Evolutionary conservation across 2,329 filamentous ascomycete genomes (phyloP), one percentile per base, ranked within the genome.

Genomic region (Diplocarpon mali): DNA sequence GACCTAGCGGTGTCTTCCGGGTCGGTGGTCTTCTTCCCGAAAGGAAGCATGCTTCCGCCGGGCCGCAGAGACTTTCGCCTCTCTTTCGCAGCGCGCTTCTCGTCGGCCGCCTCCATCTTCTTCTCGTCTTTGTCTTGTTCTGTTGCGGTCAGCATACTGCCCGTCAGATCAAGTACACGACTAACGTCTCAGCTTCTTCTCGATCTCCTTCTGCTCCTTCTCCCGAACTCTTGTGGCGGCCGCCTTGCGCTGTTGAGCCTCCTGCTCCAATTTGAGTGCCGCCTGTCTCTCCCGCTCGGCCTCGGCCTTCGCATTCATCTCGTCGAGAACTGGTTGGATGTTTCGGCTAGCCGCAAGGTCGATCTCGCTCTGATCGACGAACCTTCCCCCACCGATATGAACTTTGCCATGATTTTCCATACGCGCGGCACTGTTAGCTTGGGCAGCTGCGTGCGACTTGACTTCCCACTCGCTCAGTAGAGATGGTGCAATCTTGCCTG

Each of bases 251-350:
- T 80, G 73, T 55, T 75, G 73, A 51, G 78, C 70, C 46, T 86
- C 78, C 49, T 78, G 69, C 48, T 87, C 82, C 14, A 78, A 61
- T 35, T 74, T 72, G 10, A 75, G 64, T 52, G 80, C 75, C 38
- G 79, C 70, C 48, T 83, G 73, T 47, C 80, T 73, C 39, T 82
- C 84, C 32, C 76, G 71, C 60, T 87, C 80, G 49, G 72, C 71
- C 58, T 88, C 83, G 0, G 85, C 85, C 59, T 80, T 85, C 41
- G 85, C 80, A 42, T 81, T 80, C 50, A 95, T 92, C 52, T 93
- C 85, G 53, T 95, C 82, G 5, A 95, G 63, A 0, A 92, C 78
- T 4, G 89, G 89, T 61, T 90, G 85, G 13, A 95, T 75, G 53
- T 81, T 78, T 37, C 74, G 77, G 11, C 78, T 74, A 2, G 89